phyloP scores from a whole-genome alignment of 345 rosid genomes.

The Arabis alpina region DNA sequence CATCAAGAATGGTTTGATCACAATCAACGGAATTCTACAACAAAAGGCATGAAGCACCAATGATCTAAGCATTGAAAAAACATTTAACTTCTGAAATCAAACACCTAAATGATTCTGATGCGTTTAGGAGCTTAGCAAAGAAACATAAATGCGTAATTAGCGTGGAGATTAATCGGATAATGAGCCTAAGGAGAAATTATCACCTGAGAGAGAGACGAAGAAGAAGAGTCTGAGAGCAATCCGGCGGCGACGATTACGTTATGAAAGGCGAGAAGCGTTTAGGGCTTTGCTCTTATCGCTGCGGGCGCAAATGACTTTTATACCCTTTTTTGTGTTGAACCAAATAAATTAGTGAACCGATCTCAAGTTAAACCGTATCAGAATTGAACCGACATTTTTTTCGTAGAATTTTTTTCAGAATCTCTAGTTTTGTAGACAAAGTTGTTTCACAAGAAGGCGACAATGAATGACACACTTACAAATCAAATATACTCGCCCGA shows the following conservation, averaged over 20 bases:
- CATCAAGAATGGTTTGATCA: background rate
- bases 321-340: no score
- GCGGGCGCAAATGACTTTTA: no score
- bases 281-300: no score
- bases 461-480: background rate
- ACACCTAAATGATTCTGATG: background rate
- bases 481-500: background rate
- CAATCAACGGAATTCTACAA: background rate
- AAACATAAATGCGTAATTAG: background rate
- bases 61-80: background rate
- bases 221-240: constrained; percentile 16
- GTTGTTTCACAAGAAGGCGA: background rate
- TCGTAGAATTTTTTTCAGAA: background rate
- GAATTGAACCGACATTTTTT: background rate
- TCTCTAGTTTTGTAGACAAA: background rate
- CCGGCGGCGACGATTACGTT: constrained; percentile 23
- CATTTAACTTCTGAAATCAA: background rate
- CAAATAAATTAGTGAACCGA: no score
- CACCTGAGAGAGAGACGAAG: constrained; percentile 18
- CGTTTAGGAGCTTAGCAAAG: background rate
- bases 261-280: no score
- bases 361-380: no score
- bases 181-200: background rate
- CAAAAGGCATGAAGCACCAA: background rate
- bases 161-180: no score